Conservation (phyloP, 2,329 filamentous ascomycete genomes). For the Fusarium cyanostomum region DNA sequence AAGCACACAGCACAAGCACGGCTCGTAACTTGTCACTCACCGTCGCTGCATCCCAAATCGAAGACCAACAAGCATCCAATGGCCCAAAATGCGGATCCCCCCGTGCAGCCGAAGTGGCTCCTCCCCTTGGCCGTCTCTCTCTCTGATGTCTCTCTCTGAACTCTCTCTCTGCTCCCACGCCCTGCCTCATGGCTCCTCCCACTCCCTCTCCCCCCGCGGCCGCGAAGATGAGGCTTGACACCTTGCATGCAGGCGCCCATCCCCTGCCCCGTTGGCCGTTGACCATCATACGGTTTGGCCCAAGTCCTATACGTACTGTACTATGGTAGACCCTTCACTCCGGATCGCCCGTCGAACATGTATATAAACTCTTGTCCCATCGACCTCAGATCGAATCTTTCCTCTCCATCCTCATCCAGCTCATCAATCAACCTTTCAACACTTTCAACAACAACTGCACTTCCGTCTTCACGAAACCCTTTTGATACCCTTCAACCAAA, state of each 20-base stretch:
- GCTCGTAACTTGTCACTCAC: constrained; percentile 20
- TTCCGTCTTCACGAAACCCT: constrained; percentile 36
- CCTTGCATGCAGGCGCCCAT: constrained; percentile 33
- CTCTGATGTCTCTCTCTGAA: constrained; percentile 28
- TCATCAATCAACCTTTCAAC: constrained; percentile 40
- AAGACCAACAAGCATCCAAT: constrained; percentile 24
- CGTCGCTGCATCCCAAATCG: constrained; percentile 32
- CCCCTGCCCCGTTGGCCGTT: constrained; percentile 32
- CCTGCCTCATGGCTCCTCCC: constrained; percentile 16
- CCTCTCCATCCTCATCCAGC: constrained; percentile 42
- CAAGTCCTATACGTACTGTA: constrained; percentile 34
- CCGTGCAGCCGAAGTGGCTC: constrained; percentile 43
- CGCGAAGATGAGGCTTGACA: constrained; percentile 40
- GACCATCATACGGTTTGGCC: constrained; percentile 42
- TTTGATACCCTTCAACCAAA: constrained; percentile 32
- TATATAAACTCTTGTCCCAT: constrained; percentile 44
- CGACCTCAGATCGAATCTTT: constrained; percentile 32
- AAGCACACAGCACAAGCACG: constrained; percentile 15
- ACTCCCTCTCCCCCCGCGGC: constrained; percentile 42
- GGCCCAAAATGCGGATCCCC: constrained; percentile 39
- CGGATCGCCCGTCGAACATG: constrained; percentile 33
- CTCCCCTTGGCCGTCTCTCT: constrained; percentile 26
- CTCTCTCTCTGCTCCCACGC: constrained; percentile 25
- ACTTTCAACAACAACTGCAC: constrained; percentile 25
- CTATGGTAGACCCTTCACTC: constrained; percentile 25